Evolutionary conservation across 164 flowering plant genomes (phyloP).

Genomic region (Aristolochia contorta): DNA sequence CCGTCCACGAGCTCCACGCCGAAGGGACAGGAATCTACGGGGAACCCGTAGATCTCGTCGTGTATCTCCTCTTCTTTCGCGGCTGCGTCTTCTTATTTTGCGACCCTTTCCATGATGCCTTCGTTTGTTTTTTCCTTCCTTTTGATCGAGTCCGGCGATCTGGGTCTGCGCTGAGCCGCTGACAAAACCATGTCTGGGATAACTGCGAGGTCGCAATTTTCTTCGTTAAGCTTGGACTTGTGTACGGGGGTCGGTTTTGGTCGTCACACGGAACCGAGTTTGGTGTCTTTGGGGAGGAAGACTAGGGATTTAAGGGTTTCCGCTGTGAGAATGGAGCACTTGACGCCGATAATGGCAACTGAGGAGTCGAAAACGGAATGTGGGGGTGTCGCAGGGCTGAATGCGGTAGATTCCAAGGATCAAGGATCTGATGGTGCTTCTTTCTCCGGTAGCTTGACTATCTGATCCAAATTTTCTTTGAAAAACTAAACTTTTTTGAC

Average conservation of each 20-base stretch:
- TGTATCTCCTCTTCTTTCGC: too few species aligned
- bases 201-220: not conserved
- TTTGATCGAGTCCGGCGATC: too few species aligned
- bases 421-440: not conserved
- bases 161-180: too few species aligned
- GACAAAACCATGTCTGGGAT: not conserved
- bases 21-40: too few species aligned
- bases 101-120: too few species aligned
- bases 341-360: not conserved
- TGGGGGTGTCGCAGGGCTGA: not conserved
- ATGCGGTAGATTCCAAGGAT: not conserved
- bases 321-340: not conserved
- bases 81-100: too few species aligned
- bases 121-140: too few species aligned
- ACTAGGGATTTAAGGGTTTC: not conserved
- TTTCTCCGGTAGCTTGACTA: not conserved
- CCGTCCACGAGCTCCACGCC: too few species aligned
- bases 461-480: not conserved
- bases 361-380: conserved; percentile 6
- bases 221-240: not conserved
- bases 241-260: not conserved
- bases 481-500: not conserved
- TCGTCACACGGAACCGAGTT: not conserved
- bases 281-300: not conserved
- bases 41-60: too few species aligned